Evolutionary conservation across 257 asterid genomes (phyloP).

Genomic region (Verbena officinalis): DNA sequence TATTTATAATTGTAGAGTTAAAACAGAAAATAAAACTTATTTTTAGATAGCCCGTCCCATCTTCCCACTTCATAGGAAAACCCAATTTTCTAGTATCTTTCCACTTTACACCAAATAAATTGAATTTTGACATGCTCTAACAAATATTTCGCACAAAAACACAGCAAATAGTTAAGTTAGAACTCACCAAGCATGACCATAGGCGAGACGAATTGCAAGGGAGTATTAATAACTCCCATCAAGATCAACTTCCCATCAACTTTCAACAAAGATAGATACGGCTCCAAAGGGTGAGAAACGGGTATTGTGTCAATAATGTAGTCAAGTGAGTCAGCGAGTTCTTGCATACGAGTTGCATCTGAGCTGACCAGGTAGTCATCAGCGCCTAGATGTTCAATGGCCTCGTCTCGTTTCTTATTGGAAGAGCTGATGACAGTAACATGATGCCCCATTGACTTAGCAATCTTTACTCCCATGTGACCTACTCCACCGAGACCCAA

Average conservation of each 20-base stretch:
- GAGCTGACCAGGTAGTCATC: conserved; percentile 89
- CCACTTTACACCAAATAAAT: too few species aligned
- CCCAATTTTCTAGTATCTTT: too few species aligned
- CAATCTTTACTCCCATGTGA: conserved; percentile 95
- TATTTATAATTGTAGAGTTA: not conserved
- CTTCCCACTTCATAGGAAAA: too few species aligned
- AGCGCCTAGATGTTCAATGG: conserved; percentile 80
- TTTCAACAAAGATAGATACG: conserved; percentile 74
- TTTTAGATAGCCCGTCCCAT: too few species aligned
- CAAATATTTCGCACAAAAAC: not conserved
- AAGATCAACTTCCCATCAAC: conserved; percentile 85
- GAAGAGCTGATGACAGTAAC: conserved; percentile 91
- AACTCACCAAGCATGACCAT: conserved; percentile 91
- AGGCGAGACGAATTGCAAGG: conserved; percentile 78
- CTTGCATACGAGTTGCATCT: conserved; percentile 54
- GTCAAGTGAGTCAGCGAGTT: conserved; percentile 72
- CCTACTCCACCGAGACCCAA: conserved; percentile 98
- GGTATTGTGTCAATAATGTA: conserved; percentile 90
- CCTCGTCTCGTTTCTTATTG: conserved; percentile 70
- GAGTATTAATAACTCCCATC: conserved; percentile 90
- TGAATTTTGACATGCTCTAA: too few species aligned
- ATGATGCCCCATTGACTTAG: conserved; percentile 94
- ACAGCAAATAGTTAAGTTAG: not conserved
- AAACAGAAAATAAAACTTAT: not conserved
- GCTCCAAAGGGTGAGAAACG: conserved; percentile 80